Conservation (phyloP, 371 early-diverging fungal species). For the Apophysomyces sp. region DNA sequence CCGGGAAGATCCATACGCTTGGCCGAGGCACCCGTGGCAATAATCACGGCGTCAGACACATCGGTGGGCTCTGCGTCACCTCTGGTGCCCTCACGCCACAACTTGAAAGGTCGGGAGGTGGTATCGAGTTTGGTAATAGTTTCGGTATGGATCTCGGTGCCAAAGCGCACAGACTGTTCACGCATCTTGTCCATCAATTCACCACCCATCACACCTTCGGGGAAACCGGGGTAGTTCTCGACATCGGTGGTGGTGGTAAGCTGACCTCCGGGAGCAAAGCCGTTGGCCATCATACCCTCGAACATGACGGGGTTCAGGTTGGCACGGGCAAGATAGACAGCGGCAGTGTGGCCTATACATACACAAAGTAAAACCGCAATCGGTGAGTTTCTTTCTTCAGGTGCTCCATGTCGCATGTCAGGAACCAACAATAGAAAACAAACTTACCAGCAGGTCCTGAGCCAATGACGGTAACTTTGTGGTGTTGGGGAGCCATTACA, state of each 20-base stretch:
- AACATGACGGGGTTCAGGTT: constrained; percentile 91
- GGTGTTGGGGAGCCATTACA: constrained; percentile 44
- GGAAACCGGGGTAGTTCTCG: constrained; percentile 91
- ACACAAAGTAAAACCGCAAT: not conserved
- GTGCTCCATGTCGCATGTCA: no score
- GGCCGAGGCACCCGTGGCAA: constrained; percentile 99
- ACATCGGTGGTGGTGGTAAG: constrained; percentile 92
- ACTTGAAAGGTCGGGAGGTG: constrained; percentile 80
- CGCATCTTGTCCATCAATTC: constrained; percentile 83
- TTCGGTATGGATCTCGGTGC: constrained; percentile 86
- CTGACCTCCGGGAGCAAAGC: constrained; percentile 86
- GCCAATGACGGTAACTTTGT: constrained; percentile 67
- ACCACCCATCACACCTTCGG: constrained; percentile 79
- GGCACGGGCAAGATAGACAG: constrained; percentile 94
- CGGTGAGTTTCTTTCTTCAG: no score
- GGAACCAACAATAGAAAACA: not conserved
- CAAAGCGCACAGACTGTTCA: constrained; percentile 79
- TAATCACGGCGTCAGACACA: constrained; percentile 84
- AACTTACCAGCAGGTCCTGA: constrained; percentile 88
- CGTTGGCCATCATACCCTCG: constrained; percentile 97
- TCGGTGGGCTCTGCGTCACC: constrained; percentile 64
- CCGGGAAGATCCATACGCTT: constrained; percentile 83
- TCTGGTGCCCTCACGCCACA: constrained; percentile 87
- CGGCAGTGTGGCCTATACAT: constrained; percentile 82
- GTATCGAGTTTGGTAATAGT: constrained; percentile 88